phyloP scores from a whole-genome alignment of 1,139 yeast genomes.

The Pichia sp. region DNA sequence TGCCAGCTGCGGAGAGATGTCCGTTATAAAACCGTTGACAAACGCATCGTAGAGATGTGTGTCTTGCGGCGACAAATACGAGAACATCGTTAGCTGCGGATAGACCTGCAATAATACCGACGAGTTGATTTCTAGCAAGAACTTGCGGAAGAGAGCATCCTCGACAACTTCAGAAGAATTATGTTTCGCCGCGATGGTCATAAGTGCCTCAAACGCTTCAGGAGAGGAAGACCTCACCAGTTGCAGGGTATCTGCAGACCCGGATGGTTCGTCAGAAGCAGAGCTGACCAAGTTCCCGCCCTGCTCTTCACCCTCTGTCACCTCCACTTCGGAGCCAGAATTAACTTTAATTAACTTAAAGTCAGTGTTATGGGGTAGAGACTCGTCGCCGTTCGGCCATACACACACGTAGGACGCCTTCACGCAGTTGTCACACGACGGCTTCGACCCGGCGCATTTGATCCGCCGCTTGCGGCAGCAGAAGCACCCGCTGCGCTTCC shows the following conservation, averaged over 20 bases:
- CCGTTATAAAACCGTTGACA: conserved; percentile 36
- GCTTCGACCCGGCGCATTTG: conserved; percentile 40
- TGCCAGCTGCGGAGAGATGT: conserved; percentile 41
- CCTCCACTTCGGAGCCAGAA: neutral
- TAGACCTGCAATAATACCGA: neutral
- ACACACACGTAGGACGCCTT: conserved; percentile 36
- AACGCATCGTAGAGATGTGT: conserved; percentile 34
- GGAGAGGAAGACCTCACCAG: neutral
- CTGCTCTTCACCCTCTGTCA: neutral
- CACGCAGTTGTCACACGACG: conserved; percentile 34
- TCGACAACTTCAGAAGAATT: conserved; percentile 10
- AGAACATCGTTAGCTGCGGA: neutral
- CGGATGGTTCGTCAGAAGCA: neutral
- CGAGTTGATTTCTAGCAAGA: conserved; percentile 9
- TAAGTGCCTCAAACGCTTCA: neutral
- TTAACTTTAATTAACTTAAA: conserved; percentile 15
- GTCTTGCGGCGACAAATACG: conserved; percentile 3
- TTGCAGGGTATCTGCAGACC: neutral
- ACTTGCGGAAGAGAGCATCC: conserved; percentile 24
- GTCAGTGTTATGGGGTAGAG: conserved; percentile 25
- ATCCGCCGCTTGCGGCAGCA: conserved; percentile 38
- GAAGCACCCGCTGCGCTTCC: conserved; percentile 20
- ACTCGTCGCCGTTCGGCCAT: conserved; percentile 35
- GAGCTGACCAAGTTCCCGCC: neutral
- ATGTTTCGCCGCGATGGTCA: neutral